phyloP scores from a whole-genome alignment of 306 rosid species.

The Cyclanthera cordifolia region DNA sequence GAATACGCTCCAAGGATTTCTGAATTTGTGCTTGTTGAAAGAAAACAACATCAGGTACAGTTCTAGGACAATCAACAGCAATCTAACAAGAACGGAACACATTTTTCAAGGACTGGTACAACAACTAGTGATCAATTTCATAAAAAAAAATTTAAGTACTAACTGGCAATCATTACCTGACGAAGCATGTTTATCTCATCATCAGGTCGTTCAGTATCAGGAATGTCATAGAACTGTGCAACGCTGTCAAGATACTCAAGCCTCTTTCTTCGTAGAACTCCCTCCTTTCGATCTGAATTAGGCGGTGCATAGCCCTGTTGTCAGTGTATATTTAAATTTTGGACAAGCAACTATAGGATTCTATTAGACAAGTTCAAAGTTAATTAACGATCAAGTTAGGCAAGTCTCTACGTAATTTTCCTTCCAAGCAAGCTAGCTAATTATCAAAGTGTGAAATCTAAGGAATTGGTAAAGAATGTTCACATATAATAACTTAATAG shows the following conservation, averaged over 20 bases:
- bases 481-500: too few species aligned
- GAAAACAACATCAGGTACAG: slow-evolving; percentile 84
- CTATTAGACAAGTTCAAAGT: slow-evolving; percentile 1
- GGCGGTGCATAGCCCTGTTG: slow-evolving; percentile 99
- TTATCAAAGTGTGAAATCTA: too few species aligned
- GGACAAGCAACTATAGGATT: slow-evolving; percentile 23
- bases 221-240: slow-evolving; percentile 80
- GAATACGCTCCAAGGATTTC: slow-evolving; percentile 86
- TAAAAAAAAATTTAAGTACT: not conserved
- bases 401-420: not conserved
- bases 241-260: slow-evolving; percentile 84
- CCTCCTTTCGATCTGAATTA: slow-evolving; percentile 98
- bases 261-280: slow-evolving; percentile 82
- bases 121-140: not conserved
- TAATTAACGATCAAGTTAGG: not conserved
- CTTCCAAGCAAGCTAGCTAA: not conserved
- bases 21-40: slow-evolving; percentile 83
- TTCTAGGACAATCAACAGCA: slow-evolving; percentile 87
- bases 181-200: slow-evolving; percentile 98
- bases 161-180: slow-evolving; percentile 42
- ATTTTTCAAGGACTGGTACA: slow-evolving; percentile 19
- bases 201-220: slow-evolving; percentile 80
- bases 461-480: too few species aligned
- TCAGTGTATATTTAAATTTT: slow-evolving; percentile 64
- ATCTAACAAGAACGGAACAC: slow-evolving; percentile 30